phyloP scores from a whole-genome alignment of 768 basidiomycete species.

The Pulveroboletus ravenelii region DNA sequence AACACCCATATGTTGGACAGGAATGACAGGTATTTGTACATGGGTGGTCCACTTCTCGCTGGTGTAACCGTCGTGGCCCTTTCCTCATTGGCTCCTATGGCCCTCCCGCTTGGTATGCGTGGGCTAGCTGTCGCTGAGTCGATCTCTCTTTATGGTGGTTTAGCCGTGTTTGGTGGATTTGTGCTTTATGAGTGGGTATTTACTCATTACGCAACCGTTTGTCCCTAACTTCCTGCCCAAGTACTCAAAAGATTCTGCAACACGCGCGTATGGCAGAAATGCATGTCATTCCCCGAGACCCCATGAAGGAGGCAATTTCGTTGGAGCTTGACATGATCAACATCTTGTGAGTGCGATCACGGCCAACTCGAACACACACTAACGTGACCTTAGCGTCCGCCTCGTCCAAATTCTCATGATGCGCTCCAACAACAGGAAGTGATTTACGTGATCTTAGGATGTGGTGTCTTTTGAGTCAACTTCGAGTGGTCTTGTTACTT shows the following conservation, averaged over 20 bases:
- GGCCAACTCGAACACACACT: constrained; percentile 1
- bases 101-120: constrained; percentile 78
- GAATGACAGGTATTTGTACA: constrained; percentile 79
- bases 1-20: constrained; percentile 24
- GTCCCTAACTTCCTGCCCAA: constrained; percentile 2
- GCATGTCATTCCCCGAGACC: constrained; percentile 64
- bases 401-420: constrained; percentile 75
- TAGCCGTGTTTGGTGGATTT: constrained; percentile 83
- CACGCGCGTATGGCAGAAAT: constrained; percentile 71
- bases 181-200: constrained; percentile 77
- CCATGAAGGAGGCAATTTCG: constrained; percentile 71
- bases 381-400: constrained; percentile 51
- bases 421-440: constrained; percentile 53
- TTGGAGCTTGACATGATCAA: constrained; percentile 87
- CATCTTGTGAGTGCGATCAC: constrained; percentile 60
- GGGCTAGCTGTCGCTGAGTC: constrained; percentile 71
- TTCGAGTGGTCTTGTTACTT: not conserved
- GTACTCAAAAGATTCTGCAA: constrained; percentile 80
- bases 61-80: constrained; percentile 87
- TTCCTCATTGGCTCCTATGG: constrained; percentile 83
- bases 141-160: constrained; percentile 80
- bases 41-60: constrained; percentile 84
- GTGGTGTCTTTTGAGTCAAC: not conserved
- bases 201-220: not conserved
- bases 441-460: constrained; percentile 22